A percentile compares a stretch with the other conserved stretches of the same genome.
Conservation (phyloP, 371 early-diverging fungal genomes). For the Coemansia linderi region DNA sequence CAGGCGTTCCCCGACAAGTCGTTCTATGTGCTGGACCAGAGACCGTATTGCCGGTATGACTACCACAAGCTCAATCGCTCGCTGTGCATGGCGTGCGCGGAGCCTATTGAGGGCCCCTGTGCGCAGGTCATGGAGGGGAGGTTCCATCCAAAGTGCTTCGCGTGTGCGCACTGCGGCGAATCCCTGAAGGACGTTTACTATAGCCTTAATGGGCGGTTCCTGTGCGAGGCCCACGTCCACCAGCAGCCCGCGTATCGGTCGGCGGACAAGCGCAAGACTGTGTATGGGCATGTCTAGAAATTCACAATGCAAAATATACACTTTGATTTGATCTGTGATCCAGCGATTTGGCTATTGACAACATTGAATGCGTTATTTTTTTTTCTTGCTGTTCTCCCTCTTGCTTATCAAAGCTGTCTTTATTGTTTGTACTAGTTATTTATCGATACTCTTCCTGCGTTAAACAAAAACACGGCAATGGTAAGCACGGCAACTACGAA, state of each 20-base stretch:
- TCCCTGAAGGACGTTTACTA: slow-evolving; percentile 81
- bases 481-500: neutral
- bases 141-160: slow-evolving; percentile 69
- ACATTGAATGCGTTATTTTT: neutral
- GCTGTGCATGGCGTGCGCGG: slow-evolving; percentile 72
- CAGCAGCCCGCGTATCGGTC: slow-evolving; percentile 65
- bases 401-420: neutral
- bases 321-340: neutral
- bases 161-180: slow-evolving; percentile 67
- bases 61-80: slow-evolving; percentile 82
- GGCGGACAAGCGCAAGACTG: slow-evolving; percentile 72
- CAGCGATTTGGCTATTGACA: neutral
- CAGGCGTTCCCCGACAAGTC: slow-evolving; percentile 83
- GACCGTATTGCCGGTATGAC: slow-evolving; percentile 81
- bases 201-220: slow-evolving; percentile 70
- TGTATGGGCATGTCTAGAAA: slow-evolving; percentile 44
- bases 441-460: neutral
- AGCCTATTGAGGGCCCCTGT: slow-evolving; percentile 85
- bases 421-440: slow-evolving; percentile 5
- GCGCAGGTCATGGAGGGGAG: slow-evolving; percentile 76
- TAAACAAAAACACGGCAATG: neutral
- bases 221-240: slow-evolving; percentile 78
- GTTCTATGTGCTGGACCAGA: slow-evolving; percentile 80
- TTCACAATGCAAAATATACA: neutral
- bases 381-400: neutral